phyloP scores from a whole-genome alignment of 2,329 filamentous ascomycete species.

The Colletotrichum trifolii region DNA sequence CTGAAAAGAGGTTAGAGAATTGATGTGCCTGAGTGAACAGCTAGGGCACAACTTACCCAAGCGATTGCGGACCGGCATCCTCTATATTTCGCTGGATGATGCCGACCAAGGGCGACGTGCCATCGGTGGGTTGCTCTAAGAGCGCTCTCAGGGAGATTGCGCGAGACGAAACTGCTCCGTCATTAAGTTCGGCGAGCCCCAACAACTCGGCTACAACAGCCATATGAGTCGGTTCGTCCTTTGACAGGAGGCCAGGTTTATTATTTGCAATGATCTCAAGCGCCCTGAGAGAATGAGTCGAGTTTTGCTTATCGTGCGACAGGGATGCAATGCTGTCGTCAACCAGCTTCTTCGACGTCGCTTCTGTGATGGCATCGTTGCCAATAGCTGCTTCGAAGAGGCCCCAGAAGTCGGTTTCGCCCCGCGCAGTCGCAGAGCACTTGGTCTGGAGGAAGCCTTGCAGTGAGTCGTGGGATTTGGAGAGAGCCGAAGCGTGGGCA shows the following conservation, averaged over 20 bases:
- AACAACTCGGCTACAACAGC: conserved; percentile 64
- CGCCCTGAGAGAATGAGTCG: conserved; percentile 51
- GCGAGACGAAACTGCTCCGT: conserved; percentile 52
- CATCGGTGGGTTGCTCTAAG: conserved; percentile 56
- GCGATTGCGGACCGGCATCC: conserved; percentile 57
- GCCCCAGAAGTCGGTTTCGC: conserved; percentile 49
- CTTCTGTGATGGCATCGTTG: conserved; percentile 53
- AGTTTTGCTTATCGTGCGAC: conserved; percentile 43
- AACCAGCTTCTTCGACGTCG: conserved; percentile 47
- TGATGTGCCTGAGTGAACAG: neutral
- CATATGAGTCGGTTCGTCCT: conserved; percentile 59
- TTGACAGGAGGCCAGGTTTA: conserved; percentile 55
- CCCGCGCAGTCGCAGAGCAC: conserved; percentile 16
- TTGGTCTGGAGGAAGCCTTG: conserved; percentile 57
- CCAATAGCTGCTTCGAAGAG: conserved; percentile 61
- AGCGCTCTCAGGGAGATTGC: conserved; percentile 55
- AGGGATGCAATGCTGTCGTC: conserved; percentile 48
- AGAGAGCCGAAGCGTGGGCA: conserved; percentile 50
- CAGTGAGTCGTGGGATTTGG: conserved; percentile 52
- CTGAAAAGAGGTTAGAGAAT: conserved; percentile 43
- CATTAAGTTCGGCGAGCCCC: conserved; percentile 62
- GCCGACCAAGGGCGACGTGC: conserved; percentile 56
- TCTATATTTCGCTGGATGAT: conserved; percentile 69
- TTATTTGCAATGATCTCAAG: conserved; percentile 61
- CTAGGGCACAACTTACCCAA: conserved; percentile 55